Evolutionary conservation across 257 asterid species (phyloP).

Genomic region (Lavandula angustifolia): DNA sequence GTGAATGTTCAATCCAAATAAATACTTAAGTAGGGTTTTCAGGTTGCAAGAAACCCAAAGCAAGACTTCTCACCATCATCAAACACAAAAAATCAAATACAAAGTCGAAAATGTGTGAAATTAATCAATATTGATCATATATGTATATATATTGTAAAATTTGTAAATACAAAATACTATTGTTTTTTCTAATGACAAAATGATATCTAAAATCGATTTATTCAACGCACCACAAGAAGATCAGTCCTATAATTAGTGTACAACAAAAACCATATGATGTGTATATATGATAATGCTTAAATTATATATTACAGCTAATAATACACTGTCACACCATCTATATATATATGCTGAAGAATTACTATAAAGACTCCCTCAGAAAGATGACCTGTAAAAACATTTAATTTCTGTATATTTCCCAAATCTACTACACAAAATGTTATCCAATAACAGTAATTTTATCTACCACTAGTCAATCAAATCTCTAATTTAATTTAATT

Average conservation of each 20-base stretch:
- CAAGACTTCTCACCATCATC: too few relatives aligned
- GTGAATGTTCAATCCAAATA: too few relatives aligned
- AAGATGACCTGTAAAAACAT: too few relatives aligned
- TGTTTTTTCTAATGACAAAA: too few relatives aligned
- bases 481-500: not conserved
- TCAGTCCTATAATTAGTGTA: slow-evolving; percentile 17
- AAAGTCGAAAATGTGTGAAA: too few relatives aligned
- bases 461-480: slow-evolving; percentile 12
- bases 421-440: slow-evolving; percentile 31
- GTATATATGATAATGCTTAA: slow-evolving; percentile 22
- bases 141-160: slow-evolving; percentile 7
- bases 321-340: not conserved
- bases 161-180: too few relatives aligned
- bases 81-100: too few relatives aligned
- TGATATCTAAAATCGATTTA: slow-evolving; percentile 20
- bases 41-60: not conserved
- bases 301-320: slow-evolving; percentile 28
- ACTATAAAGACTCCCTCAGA: too few relatives aligned
- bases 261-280: slow-evolving; percentile 8
- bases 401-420: slow-evolving; percentile 19
- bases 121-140: not conserved
- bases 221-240: slow-evolving; percentile 21
- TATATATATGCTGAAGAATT: too few relatives aligned
- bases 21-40: slow-evolving; percentile 22
- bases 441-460: slow-evolving; percentile 7